These are phyloP conservation scores for Podochytrium sp. DNA, from an alignment of 192 early-diverging fungal genomes.

Conservation along the genomic window DNA sequence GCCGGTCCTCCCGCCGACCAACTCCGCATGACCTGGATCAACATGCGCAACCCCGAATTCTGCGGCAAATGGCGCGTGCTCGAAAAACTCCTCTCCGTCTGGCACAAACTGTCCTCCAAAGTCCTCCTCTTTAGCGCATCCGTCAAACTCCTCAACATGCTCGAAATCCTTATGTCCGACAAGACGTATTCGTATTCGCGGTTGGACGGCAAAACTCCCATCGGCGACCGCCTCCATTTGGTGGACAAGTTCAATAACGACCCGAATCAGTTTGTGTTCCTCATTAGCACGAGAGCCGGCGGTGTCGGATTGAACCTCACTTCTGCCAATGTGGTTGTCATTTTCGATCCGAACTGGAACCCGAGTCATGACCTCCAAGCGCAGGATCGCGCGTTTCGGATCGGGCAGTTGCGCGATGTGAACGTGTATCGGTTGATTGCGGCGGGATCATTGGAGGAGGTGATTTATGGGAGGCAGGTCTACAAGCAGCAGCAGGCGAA, in stretches of 20 bases:
- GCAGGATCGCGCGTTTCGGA: background rate
- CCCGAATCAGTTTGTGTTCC: slow-evolving; percentile 55
- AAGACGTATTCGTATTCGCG: slow-evolving; percentile 11
- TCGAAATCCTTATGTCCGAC: background rate
- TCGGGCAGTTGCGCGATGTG: background rate
- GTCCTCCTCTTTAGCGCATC: background rate
- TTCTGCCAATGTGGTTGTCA: slow-evolving; percentile 68
- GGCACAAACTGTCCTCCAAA: slow-evolving; percentile 2
- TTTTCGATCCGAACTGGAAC: slow-evolving; percentile 22
- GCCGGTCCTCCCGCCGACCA: background rate
- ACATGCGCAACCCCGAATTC: background rate
- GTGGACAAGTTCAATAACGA: slow-evolving; percentile 18
- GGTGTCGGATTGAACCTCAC: slow-evolving; percentile 85
- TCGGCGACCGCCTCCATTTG: slow-evolving; percentile 12
- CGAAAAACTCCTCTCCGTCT: background rate
- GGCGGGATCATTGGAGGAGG: background rate
- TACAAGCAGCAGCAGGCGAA: slow-evolving; percentile 31
- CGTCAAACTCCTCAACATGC: background rate
- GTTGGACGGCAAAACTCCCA: slow-evolving; percentile 36
- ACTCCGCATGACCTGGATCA: background rate
- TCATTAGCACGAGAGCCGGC: slow-evolving; percentile 79
- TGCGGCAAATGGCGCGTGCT: background rate
- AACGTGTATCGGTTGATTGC: background rate
- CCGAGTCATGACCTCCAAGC: background rate
- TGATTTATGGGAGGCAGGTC: slow-evolving; percentile 56